phyloP scores from a whole-genome alignment of 371 early-diverging fungal species.

The Parasitella parasitica region DNA sequence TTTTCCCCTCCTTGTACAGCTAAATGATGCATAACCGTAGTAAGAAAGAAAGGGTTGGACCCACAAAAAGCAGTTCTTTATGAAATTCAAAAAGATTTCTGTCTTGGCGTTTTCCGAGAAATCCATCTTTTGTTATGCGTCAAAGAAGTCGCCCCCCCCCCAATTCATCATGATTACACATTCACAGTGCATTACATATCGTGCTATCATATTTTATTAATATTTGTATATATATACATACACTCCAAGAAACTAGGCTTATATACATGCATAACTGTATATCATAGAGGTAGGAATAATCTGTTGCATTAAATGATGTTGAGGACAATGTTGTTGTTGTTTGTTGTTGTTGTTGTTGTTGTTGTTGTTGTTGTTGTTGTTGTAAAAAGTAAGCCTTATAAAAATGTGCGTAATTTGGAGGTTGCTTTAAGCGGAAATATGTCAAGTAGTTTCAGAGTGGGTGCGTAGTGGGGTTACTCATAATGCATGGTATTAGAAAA shows the following conservation, averaged over 20 bases:
- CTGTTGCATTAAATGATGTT: neutral
- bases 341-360: neutral
- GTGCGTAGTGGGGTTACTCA: no score
- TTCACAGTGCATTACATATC: neutral
- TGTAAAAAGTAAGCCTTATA: neutral
- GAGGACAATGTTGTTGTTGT: neutral
- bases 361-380: neutral
- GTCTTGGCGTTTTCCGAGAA: slow-evolving; percentile 27
- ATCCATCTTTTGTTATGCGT: slow-evolving; percentile 5
- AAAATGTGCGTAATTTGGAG: neutral
- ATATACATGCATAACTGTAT: neutral
- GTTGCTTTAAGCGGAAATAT: neutral
- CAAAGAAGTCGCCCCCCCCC: neutral
- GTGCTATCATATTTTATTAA: neutral
- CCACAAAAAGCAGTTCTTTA: slow-evolving; percentile 19
- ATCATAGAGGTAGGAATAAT: neutral
- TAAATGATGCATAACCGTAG: neutral
- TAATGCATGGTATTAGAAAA: no score
- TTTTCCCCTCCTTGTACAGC: neutral
- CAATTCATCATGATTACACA: neutral
- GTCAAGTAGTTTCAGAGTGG: no score
- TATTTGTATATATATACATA: neutral
- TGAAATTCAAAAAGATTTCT: slow-evolving; percentile 6
- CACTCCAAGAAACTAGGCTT: neutral
- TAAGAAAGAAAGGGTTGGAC: neutral